Percentiles rank a stretch among this genome's conserved stretches.
Evolutionary conservation across 2,329 filamentous ascomycete genomes (phyloP).

Genomic region (Aspergillus proliferans): DNA sequence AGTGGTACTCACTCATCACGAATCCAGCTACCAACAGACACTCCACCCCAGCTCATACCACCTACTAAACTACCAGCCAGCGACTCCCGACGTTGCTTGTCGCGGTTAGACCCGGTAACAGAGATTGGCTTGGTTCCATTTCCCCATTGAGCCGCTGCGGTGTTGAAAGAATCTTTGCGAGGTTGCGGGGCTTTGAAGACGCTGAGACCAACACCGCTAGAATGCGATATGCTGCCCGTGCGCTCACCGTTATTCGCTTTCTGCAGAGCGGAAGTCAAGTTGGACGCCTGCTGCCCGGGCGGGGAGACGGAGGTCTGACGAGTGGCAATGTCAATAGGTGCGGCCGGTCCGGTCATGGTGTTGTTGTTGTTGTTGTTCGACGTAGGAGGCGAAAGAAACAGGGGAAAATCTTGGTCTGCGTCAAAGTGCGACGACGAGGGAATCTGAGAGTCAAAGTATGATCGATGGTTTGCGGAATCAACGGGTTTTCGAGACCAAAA

Average conservation of each 20-base stretch:
- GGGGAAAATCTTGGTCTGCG: conserved; percentile 31
- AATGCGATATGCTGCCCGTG: conserved; percentile 39
- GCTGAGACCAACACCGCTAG: conserved; percentile 33
- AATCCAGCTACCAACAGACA: conserved; percentile 95
- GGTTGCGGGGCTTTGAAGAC: conserved; percentile 36
- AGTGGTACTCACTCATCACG: conserved; percentile 82
- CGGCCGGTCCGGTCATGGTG: conserved; percentile 49
- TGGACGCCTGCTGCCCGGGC: conserved; percentile 55
- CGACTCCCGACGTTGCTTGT: conserved; percentile 53
- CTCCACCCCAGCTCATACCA: conserved; percentile 94
- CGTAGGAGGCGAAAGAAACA: conserved; percentile 34
- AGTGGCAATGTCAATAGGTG: conserved; percentile 56
- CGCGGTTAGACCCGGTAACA: conserved; percentile 45
- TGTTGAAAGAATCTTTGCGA: conserved; percentile 51
- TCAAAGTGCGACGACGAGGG: conserved; percentile 26
- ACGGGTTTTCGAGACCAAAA: conserved; percentile 41
- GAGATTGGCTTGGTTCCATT: conserved; percentile 56
- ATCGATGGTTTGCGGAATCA: conserved; percentile 23
- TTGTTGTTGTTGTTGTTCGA: conserved; percentile 9
- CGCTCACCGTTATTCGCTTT: conserved; percentile 40
- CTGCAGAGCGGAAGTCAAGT: conserved; percentile 57
- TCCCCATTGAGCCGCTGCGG: conserved; percentile 48
- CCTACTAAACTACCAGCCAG: conserved; percentile 58
- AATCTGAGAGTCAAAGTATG: conserved; percentile 24
- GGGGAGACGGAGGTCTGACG: conserved; percentile 54